phyloP scores from a whole-genome alignment of 345 rosid genomes.

The Pistacia atlantica region DNA sequence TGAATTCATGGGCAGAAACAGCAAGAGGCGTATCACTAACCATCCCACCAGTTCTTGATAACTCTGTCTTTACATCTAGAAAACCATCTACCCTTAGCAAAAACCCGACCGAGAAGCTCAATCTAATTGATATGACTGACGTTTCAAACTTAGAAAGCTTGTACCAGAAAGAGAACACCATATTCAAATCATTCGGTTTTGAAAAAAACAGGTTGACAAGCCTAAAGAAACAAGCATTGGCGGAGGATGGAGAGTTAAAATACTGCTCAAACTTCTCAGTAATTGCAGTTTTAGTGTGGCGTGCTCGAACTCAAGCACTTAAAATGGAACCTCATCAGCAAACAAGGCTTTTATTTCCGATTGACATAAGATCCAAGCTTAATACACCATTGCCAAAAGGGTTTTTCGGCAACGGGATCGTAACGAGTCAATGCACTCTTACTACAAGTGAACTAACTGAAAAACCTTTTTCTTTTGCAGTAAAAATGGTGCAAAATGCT shows the following conservation, averaged over 20 bases:
- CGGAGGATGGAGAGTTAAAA: slow-evolving; percentile 14
- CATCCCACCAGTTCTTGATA: slow-evolving; percentile 17
- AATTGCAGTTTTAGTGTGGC: slow-evolving; percentile 26
- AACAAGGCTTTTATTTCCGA: slow-evolving; percentile 21
- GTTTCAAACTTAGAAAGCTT: slow-evolving; percentile 11
- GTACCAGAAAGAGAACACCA: slow-evolving; percentile 12
- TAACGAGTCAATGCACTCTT: not conserved
- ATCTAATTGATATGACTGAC: slow-evolving; percentile 8
- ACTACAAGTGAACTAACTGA: slow-evolving; percentile 22
- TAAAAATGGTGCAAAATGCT: slow-evolving; percentile 24
- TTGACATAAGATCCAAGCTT: slow-evolving; percentile 25
- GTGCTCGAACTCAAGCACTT: slow-evolving; percentile 24
- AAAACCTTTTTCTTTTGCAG: slow-evolving; percentile 17
- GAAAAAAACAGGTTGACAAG: slow-evolving; percentile 11
- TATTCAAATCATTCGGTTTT: slow-evolving; percentile 22
- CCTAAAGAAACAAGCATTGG: slow-evolving; percentile 21
- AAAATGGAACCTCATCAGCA: slow-evolving; percentile 23
- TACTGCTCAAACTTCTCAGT: slow-evolving; percentile 30
- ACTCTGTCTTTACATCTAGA: slow-evolving; percentile 11
- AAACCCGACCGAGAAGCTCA: slow-evolving; percentile 6
- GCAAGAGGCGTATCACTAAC: slow-evolving; percentile 21
- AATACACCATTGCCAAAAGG: slow-evolving; percentile 21
- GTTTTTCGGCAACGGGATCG: slow-evolving; percentile 26
- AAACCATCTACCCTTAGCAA: slow-evolving; percentile 17
- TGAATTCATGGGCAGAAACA: slow-evolving; percentile 33